These are phyloP conservation scores for Taphrina pruni DNA, from an alignment of 1,139 yeast species.

Conservation along the genomic window DNA sequence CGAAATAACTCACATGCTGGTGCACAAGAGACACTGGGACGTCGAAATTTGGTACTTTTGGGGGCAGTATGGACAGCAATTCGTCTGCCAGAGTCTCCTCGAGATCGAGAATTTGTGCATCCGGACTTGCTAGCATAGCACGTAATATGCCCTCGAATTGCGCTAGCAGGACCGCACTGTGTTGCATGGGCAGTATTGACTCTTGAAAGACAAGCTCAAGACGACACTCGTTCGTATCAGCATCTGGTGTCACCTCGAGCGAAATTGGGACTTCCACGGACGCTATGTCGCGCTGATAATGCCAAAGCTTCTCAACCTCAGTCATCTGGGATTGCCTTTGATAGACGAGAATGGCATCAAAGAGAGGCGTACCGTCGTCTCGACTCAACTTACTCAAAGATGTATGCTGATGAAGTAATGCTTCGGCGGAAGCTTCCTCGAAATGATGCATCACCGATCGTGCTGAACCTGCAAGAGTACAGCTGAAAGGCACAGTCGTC, in stretches of 20 bases:
- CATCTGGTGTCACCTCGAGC: conserved; percentile 29
- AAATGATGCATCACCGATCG: conserved; percentile 32
- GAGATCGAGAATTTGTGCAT: conserved; percentile 26
- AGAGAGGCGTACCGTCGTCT: conserved; percentile 30
- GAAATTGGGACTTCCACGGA: conserved; percentile 35
- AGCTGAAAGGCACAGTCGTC: conserved; percentile 46
- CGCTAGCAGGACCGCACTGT: conserved; percentile 43
- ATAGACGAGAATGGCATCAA: conserved; percentile 46
- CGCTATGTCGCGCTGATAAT: conserved; percentile 21
- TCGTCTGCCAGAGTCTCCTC: conserved; percentile 33
- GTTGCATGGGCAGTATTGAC: conserved; percentile 41
- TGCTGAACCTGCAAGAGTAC: conserved; percentile 42
- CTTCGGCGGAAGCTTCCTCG: conserved; percentile 6
- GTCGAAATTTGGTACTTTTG: conserved; percentile 21
- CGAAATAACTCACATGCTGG: conserved; percentile 45
- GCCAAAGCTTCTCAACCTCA: conserved; percentile 1
- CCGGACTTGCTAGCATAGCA: conserved; percentile 38
- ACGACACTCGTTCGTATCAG: background rate
- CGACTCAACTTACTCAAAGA: conserved; percentile 35
- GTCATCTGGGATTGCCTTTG: conserved; percentile 39
- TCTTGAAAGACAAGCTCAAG: conserved; percentile 26
- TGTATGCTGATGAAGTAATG: conserved; percentile 44
- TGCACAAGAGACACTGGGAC: conserved; percentile 42
- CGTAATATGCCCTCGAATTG: conserved; percentile 44
- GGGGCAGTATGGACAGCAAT: conserved; percentile 37